A percentile compares a stretch with the other conserved stretches of the same genome.
phyloP scores from a whole-genome alignment of 163 green algal genomes.

The Scenedesmus sp. region DNA sequence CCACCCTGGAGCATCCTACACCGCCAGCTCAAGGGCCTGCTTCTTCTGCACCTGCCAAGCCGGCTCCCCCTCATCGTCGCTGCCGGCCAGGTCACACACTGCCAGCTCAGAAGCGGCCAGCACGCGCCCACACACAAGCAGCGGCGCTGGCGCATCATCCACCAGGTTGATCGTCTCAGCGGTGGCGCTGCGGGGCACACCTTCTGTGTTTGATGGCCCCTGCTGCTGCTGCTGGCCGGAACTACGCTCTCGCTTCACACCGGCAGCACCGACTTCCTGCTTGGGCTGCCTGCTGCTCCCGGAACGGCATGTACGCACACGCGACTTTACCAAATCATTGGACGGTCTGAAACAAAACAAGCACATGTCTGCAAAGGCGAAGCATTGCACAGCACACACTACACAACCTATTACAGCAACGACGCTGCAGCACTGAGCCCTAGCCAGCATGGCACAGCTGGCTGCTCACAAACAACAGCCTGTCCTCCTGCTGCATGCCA shows the following conservation, averaged over 20 bases:
- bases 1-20: neutral
- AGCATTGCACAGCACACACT: too few relatives aligned
- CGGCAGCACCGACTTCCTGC: neutral
- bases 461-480: too few relatives aligned
- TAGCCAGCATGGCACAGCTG: too few relatives aligned
- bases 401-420: too few relatives aligned
- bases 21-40: neutral
- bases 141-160: neutral
- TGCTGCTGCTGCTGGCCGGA: neutral
- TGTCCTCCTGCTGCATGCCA: neutral
- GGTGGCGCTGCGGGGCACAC: slow-evolving; percentile 5
- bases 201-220: neutral
- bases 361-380: too few relatives aligned
- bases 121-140: neutral
- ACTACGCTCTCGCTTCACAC: slow-evolving; percentile 13
- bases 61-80: neutral
- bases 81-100: slow-evolving; percentile 45
- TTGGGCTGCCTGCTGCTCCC: neutral
- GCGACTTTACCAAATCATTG: too few relatives aligned
- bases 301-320: neutral
- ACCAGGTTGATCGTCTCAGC: slow-evolving; percentile 21
- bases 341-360: too few relatives aligned
- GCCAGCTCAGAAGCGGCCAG: slow-evolving; percentile 24
- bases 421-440: too few relatives aligned
- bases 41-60: slow-evolving; percentile 37